A percentile compares a stretch with the other conserved stretches of the same genome.
phyloP scores from a whole-genome alignment of 2,329 filamentous ascomycete genomes.

The Verticillium longisporum region DNA sequence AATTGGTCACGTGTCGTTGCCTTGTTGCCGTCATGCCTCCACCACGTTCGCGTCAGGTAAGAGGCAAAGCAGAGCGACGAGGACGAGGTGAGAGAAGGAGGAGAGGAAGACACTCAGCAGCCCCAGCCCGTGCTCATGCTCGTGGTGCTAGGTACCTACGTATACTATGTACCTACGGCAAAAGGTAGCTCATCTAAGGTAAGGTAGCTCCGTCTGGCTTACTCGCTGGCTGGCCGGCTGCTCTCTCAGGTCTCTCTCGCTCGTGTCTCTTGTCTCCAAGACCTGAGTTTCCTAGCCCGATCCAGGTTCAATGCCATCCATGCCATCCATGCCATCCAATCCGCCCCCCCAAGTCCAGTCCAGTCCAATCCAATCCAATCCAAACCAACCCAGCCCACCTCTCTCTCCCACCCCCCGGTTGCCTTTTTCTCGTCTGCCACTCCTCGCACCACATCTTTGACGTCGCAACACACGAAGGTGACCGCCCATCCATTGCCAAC shows the following conservation, averaged over 20 bases:
- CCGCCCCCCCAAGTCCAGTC: background rate
- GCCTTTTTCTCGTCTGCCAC: background rate
- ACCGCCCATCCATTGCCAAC: background rate
- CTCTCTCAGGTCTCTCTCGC: background rate
- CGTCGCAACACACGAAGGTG: background rate
- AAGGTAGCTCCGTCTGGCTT: no score
- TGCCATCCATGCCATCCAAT: background rate
- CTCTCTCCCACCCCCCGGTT: background rate
- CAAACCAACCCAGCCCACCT: background rate
- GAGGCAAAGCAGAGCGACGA: no score
- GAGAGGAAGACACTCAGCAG: background rate
- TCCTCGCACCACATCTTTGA: background rate
- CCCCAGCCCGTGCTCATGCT: background rate
- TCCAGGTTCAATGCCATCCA: background rate
- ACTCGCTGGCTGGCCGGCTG: no score
- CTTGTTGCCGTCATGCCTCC: background rate
- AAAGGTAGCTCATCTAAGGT: no score
- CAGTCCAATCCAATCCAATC: no score
- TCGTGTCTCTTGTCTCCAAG: background rate
- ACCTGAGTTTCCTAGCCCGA: background rate
- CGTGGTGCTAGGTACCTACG: background rate
- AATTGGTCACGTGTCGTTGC: background rate
- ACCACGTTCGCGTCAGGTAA: background rate
- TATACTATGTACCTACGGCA: no score
- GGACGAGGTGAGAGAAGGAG: no score